Evolutionary conservation across 176 grass and related monocot genomes (phyloP).

Genomic region (Rhynchospora pubera): DNA sequence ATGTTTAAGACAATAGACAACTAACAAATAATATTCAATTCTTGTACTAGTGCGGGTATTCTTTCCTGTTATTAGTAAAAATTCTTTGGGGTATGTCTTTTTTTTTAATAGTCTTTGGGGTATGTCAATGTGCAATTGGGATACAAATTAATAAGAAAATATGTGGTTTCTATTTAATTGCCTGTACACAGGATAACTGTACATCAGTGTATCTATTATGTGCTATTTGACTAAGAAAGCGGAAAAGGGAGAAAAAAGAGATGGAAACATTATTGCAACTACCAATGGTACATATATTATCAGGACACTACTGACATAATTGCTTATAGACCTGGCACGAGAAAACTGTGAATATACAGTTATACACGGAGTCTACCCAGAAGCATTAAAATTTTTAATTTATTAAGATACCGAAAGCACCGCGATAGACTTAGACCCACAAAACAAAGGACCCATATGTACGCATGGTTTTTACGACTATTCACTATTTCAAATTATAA

Average conservation of each 20-base stretch:
- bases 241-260: background rate
- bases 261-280: background rate
- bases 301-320: background rate
- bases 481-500: background rate
- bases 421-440: background rate
- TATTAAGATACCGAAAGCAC: constrained; percentile 7
- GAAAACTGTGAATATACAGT: background rate
- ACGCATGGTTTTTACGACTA: background rate
- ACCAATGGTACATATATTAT: background rate
- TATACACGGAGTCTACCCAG: background rate
- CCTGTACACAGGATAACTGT: no score
- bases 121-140: background rate
- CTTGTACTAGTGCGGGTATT: no score
- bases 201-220: background rate
- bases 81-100: no score
- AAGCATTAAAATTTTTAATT: constrained; percentile 6
- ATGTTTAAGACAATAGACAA: no score
- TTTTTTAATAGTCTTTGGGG: no score
- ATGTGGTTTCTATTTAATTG: background rate
- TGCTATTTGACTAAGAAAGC: no score
- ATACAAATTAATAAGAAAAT: background rate
- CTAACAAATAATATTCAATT: no score
- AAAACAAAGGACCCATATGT: background rate
- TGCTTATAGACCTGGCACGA: background rate
- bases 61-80: background rate